Conservation (phyloP, 2,329 filamentous ascomycete genomes). For the Cladophialophora exuberans region DNA sequence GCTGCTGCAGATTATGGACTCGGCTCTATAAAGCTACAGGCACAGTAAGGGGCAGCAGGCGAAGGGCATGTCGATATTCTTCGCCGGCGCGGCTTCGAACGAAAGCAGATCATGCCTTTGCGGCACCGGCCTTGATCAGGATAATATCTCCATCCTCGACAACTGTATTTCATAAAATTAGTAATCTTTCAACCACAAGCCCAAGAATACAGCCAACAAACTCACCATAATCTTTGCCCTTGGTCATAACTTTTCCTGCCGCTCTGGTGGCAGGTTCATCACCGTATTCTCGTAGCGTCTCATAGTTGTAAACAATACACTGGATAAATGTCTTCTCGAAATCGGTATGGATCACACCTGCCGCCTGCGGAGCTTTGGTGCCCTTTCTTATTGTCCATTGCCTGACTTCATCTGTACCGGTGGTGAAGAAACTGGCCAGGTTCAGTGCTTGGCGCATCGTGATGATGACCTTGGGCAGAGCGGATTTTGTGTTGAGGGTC, state of each 20-base stretch:
- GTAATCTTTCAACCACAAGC: neutral
- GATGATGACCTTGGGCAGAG: slow-evolving; percentile 85
- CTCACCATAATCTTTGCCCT: slow-evolving; percentile 85
- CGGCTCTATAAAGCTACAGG: too few relatives aligned
- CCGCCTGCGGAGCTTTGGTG: slow-evolving; percentile 95
- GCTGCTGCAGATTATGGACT: too few relatives aligned
- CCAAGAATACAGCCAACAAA: slow-evolving; percentile 57
- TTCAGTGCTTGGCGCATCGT: slow-evolving; percentile 93
- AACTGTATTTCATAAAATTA: slow-evolving; percentile 26
- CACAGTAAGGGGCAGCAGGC: too few relatives aligned
- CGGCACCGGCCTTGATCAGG: slow-evolving; percentile 74
- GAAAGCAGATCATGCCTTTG: slow-evolving; percentile 43
- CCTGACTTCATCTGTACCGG: slow-evolving; percentile 90
- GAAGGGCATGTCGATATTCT: too few relatives aligned
- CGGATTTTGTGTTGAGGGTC: slow-evolving; percentile 81
- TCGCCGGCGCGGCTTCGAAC: neutral
- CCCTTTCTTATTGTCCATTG: slow-evolving; percentile 98
- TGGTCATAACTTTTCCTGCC: slow-evolving; percentile 96
- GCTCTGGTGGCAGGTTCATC: slow-evolving; percentile 88
- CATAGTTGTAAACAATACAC: slow-evolving; percentile 90
- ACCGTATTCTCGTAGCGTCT: slow-evolving; percentile 77
- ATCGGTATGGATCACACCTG: slow-evolving; percentile 96
- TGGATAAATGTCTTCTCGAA: slow-evolving; percentile 99
- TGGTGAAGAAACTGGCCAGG: slow-evolving; percentile 96
- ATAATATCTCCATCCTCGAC: slow-evolving; percentile 64